Conservation (phyloP, 495 filamentous ascomycete genomes). For the Penicillium ucsense region DNA sequence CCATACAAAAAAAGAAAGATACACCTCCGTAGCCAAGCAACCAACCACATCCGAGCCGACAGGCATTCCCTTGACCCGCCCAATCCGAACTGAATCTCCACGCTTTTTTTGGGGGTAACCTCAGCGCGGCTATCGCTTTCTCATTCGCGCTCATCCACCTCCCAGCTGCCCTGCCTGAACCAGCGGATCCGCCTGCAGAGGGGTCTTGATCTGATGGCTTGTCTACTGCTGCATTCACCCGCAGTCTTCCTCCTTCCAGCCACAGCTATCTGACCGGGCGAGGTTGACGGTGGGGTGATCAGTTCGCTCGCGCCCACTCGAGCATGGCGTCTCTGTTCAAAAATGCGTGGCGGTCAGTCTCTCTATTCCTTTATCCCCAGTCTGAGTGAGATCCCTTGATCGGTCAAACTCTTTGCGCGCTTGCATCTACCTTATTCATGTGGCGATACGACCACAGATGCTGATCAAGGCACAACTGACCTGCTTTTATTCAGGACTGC, state of each 20-base stretch:
- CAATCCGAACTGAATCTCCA: background rate
- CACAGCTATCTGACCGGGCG: conserved; percentile 45
- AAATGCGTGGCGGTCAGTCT: conserved; percentile 43
- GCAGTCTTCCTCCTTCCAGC: conserved; percentile 32
- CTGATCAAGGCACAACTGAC: background rate
- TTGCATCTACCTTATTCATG: background rate
- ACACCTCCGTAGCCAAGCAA: no score
- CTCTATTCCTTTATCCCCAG: conserved; percentile 1
- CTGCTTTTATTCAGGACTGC: conserved; percentile 22
- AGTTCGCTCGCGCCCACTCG: conserved; percentile 19
- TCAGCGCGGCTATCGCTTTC: no score
- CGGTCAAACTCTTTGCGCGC: background rate
- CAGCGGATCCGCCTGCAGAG: background rate
- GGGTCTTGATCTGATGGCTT: conserved; percentile 32
- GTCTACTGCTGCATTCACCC: conserved; percentile 27
- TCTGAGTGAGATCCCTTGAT: no score
- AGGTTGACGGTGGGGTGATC: conserved; percentile 39
- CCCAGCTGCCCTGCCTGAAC: background rate
- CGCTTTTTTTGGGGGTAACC: background rate
- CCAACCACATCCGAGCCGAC: no score
- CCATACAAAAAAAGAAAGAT: no score
- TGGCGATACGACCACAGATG: no score
- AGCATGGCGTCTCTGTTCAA: conserved; percentile 42
- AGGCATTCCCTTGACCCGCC: no score
- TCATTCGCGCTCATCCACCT: no score